Conservation (phyloP, 1,139 yeast genomes). For the Taiozyma sp. region DNA sequence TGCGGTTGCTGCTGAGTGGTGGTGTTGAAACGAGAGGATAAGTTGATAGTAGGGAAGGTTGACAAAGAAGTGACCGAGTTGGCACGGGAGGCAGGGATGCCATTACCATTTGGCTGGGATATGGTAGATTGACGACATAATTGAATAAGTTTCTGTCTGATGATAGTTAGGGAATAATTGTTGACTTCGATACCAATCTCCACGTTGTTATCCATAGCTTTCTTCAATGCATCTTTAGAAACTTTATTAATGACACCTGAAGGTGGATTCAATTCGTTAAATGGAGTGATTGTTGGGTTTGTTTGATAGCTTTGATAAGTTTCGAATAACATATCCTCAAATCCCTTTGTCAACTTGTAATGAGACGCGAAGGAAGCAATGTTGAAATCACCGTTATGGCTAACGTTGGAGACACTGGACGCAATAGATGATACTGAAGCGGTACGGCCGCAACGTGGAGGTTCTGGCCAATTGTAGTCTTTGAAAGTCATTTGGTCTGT, state of each 20-base stretch:
- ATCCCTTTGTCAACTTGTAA: constrained; percentile 26
- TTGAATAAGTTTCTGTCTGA: constrained; percentile 32
- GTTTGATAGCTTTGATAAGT: constrained; percentile 30
- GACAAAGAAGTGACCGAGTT: constrained; percentile 15
- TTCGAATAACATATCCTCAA: constrained; percentile 30
- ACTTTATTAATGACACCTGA: constrained; percentile 35
- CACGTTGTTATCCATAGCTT: constrained; percentile 23
- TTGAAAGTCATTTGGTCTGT: constrained; percentile 15
- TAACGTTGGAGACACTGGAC: constrained; percentile 19
- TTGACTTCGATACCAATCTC: constrained; percentile 29
- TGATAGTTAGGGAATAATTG: constrained; percentile 29
- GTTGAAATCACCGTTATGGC: constrained; percentile 19
- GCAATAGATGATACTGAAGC: constrained; percentile 23
- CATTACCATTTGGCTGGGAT: constrained; percentile 6
- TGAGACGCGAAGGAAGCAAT: constrained; percentile 22
- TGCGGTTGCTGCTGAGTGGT: neutral
- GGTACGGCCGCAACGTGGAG: constrained; percentile 22
- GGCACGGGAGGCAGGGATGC: constrained; percentile 11
- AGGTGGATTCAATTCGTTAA: constrained; percentile 36
- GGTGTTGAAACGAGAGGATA: constrained; percentile 13
- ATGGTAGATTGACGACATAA: constrained; percentile 17
- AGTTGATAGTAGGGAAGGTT: constrained; percentile 16
- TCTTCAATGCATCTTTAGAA: constrained; percentile 30
- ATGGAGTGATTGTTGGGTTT: constrained; percentile 37
- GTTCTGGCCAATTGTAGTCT: constrained; percentile 14